These are phyloP conservation scores for Leucogyrophana mollusca DNA, from an alignment of 768 basidiomycete genomes.

Conservation along the genomic window DNA sequence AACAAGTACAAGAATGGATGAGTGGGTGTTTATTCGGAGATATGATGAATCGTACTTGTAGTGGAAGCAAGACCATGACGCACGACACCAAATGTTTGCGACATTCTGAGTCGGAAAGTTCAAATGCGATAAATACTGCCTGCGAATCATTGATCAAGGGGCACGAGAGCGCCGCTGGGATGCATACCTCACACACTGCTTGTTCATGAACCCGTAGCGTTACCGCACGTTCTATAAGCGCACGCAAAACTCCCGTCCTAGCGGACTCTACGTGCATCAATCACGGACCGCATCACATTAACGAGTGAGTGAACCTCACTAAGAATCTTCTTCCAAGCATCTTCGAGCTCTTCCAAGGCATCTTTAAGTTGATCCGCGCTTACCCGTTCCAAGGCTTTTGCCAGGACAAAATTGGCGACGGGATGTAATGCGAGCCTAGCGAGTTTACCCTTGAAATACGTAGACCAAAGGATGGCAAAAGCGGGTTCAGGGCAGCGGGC, in stretches of 20 bases:
- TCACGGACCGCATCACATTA: background rate
- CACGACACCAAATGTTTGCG: constrained; percentile 62
- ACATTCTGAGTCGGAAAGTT: constrained; percentile 48
- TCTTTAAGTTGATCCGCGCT: constrained; percentile 52
- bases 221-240: constrained; percentile 68
- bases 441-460: constrained; percentile 77
- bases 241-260: constrained; percentile 76
- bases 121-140: constrained; percentile 63
- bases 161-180: background rate
- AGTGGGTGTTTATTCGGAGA: background rate
- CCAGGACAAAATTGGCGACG: constrained; percentile 91
- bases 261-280: constrained; percentile 48
- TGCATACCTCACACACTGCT: constrained; percentile 56
- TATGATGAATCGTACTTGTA: constrained; percentile 40
- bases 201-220: constrained; percentile 44
- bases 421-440: constrained; percentile 78
- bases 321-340: constrained; percentile 59
- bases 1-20: constrained; percentile 14
- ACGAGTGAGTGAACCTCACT: constrained; percentile 47
- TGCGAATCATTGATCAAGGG: constrained; percentile 26
- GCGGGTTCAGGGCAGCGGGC: constrained; percentile 55
- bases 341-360: constrained; percentile 59
- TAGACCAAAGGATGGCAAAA: constrained; percentile 70
- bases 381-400: constrained; percentile 69
- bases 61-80: constrained; percentile 51